Evolutionary conservation across 768 basidiomycete genomes (phyloP), one percentile per base, ranked within the genome.

Genomic region (Termitomyces sp.): DNA sequence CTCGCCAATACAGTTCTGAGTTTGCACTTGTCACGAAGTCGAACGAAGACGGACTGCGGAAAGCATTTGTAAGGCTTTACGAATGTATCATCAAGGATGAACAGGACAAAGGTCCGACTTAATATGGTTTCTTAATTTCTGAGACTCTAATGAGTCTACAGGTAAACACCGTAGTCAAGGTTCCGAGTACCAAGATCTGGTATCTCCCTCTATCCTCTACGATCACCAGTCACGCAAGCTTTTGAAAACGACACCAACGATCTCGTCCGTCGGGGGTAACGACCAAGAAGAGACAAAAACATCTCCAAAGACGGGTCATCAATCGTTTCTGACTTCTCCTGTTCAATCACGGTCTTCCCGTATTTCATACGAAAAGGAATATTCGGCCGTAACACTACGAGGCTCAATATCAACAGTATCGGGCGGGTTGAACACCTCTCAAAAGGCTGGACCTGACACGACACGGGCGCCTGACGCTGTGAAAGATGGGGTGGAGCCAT

Each of bases 41-140:
- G 6, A 76, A 78, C 29, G 83, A 88, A 3, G 71, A 74, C 46
- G 92, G 89, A 76, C 89, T 95, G 77, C 84, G 86, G 57, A 81
- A 81, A 51, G 83, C 83, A 0, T 92, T 95, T 70, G 83, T 85
- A 45, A 94, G 84, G 78, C 70, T 94, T n/a, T 71, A 94, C 61
- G 84, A 82, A 69, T 83, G 86, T 5, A 83, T 91, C 29, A 73
- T 84, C 46, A 81, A 59, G 32, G 83, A 92, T 32, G 73, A 84
- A 56, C 81, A 84, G 47, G 77, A 81, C 59, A 74, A 78, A 71
- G 74, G 81, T 82, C 64, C 65, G 78, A 73, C 32, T 66, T 36
- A 34, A 32, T 2, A 32, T 48, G 31, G 9, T 25, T 34, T 55
- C 36, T 29, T 42, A 45, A 50, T 34, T 25, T 25, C n/a, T 3